These are phyloP conservation scores for Wallacemonas sp. DNA, from an alignment of 208 protist species.

Conservation along the genomic window DNA sequence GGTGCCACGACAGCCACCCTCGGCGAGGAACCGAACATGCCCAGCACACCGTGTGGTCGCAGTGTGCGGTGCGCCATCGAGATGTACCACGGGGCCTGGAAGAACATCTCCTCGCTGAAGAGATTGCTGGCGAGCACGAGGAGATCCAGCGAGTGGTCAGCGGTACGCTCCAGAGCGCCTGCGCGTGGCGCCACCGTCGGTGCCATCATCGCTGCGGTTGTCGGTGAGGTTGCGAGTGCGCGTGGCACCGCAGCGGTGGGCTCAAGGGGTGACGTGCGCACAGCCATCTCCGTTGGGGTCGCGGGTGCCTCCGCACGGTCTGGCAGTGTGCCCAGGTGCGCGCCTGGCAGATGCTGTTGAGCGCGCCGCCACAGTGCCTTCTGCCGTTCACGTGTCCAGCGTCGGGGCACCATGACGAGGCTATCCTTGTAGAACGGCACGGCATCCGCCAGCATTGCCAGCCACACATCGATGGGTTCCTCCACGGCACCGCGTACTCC, in stretches of 20 bases:
- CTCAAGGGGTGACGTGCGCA: too few species aligned
- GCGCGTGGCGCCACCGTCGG: background rate
- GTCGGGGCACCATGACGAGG: conserved; percentile 59
- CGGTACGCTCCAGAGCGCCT: conserved; percentile 35
- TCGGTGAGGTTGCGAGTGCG: background rate
- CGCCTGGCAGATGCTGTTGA: conserved; percentile 43
- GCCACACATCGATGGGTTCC: conserved; percentile 73
- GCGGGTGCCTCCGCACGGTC: background rate
- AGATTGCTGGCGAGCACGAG: conserved; percentile 75
- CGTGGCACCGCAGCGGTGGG: too few species aligned
- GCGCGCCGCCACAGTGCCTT: conserved; percentile 33
- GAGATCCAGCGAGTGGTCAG: conserved; percentile 56
- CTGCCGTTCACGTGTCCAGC: conserved; percentile 19
- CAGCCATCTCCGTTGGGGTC: background rate
- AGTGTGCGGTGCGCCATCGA: conserved; percentile 68
- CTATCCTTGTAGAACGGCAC: conserved; percentile 79
- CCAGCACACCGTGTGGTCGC: conserved; percentile 71
- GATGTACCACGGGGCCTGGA: conserved; percentile 76
- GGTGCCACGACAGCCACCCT: conserved; percentile 40
- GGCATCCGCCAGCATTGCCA: conserved; percentile 58
- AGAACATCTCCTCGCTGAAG: conserved; percentile 73
- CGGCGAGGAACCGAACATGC: conserved; percentile 46
- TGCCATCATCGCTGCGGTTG: background rate
- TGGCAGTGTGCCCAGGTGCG: conserved; percentile 29
- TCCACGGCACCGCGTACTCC: conserved; percentile 36